These are phyloP conservation scores for Beta lomatogona DNA, from an alignment of 179 eudicot species.

Conservation along the genomic window DNA sequence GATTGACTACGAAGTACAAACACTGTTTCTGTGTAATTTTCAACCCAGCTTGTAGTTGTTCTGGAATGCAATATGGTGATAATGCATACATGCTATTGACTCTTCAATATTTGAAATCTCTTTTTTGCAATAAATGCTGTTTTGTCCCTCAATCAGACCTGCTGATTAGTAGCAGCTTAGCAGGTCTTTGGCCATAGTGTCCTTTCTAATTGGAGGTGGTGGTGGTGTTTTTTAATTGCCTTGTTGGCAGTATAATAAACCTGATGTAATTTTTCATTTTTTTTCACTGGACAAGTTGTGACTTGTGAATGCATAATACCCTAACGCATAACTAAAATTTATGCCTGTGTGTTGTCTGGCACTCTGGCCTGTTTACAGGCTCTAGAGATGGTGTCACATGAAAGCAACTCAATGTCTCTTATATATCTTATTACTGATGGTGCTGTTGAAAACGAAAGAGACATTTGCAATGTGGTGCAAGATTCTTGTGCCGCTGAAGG, in stretches of 20 bases:
- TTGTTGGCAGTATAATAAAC: not conserved
- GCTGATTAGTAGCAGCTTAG: not conserved
- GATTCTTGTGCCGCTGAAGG: slow-evolving; percentile 33
- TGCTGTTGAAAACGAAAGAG: slow-evolving; percentile 82
- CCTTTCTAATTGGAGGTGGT: not conserved
- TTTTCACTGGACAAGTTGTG: not conserved
- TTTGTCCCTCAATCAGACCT: not conserved
- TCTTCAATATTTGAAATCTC: slow-evolving; percentile 1
- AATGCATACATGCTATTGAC: not conserved
- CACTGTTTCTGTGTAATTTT: not conserved
- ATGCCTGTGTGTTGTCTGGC: slow-evolving; percentile 14
- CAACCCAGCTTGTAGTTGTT: not conserved
- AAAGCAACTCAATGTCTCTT: slow-evolving; percentile 46
- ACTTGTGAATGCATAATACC: not conserved
- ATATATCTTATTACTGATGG: slow-evolving; percentile 88
- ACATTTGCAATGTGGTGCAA: slow-evolving; percentile 66
- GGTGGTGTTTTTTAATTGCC: not conserved
- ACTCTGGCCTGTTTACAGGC: slow-evolving; percentile 54
- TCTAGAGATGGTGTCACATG: slow-evolving; percentile 58
- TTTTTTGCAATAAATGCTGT: not conserved
- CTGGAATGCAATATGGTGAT: not conserved
- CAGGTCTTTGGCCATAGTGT: not conserved
- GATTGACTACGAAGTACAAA: not conserved
- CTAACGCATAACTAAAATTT: not conserved
- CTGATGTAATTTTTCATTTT: not conserved